Base-by-base conservation (phyloP, 768 basidiomycete genomes). In the Tricholoma sp. region DNA sequence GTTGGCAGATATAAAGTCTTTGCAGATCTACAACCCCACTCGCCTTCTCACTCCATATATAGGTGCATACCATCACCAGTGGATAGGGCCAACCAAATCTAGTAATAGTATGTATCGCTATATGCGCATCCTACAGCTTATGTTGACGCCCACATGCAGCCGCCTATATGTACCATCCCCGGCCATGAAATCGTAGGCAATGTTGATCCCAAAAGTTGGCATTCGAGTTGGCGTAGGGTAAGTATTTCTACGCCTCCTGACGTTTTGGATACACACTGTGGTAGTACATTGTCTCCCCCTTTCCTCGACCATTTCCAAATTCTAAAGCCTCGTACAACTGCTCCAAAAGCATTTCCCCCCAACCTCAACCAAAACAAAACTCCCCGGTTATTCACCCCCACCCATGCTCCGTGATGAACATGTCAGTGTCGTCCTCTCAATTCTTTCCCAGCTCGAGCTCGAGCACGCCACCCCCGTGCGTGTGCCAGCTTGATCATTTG, bases 401-500 rank as follows among this genome's bases (percentile, higher is more conserved):
- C n/a, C n/a, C n/a, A n/a, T n/a, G n/a, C n/a, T n/a, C n/a, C n/a
- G n/a, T n/a, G n/a, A n/a, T n/a, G n/a, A n/a, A n/a, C 1, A 74
- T 74, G 18, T 76, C 71, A 77, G 75, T 55, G 87, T 82, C 61
- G 82, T 83, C 32, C 78, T 85, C 65, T 74, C 75, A 9, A 80
- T 89, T 39, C 86, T 86, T 1, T 74, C 83, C 8, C 70, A 64
- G 11, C 66, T 88, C 22, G 69, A 77, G 29, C 74, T 80, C 7
- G 77, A 78, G 54, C 59, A 82, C 49, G 83, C 82, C 4, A 83
- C 84, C 1, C 83, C 84, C 7, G 79, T 88, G 79, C 67, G n/a
- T n/a, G n/a, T n/a, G n/a, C n/a, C n/a, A n/a, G n/a, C n/a, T n/a
- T n/a, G n/a, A n/a, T n/a, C n/a, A n/a, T n/a, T n/a, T n/a, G n/a